phyloP scores from a whole-genome alignment of 2,329 filamentous ascomycete genomes.

The Cryoendolithus antarcticus region DNA sequence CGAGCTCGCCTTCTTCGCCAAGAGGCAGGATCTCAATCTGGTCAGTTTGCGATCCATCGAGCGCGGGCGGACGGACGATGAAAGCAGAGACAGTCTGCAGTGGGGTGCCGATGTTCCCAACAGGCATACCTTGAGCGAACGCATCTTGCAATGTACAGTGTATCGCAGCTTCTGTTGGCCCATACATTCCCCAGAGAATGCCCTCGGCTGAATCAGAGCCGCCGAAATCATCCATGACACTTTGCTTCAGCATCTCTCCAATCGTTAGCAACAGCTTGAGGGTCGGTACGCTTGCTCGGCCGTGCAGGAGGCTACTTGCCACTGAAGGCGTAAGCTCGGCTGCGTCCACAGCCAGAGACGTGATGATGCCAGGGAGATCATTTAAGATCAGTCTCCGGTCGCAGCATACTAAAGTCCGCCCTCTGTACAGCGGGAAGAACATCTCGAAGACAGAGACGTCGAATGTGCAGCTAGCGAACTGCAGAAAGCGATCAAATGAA shows the following conservation, averaged over 20 bases:
- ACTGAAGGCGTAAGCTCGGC: constrained; percentile 86
- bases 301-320: constrained; percentile 60
- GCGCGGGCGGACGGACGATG: constrained; percentile 42
- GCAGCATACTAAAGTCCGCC: constrained; percentile 60
- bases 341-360: constrained; percentile 58
- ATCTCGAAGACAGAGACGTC: constrained; percentile 93
- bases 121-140: constrained; percentile 44
- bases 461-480: constrained; percentile 86
- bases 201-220: constrained; percentile 39
- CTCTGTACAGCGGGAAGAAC: constrained; percentile 72
- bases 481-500: constrained; percentile 64
- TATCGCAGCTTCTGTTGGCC: constrained; percentile 82
- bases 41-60: constrained; percentile 2
- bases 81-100: constrained; percentile 73
- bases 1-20: constrained; percentile 66
- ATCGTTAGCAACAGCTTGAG: constrained; percentile 70
- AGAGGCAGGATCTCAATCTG: constrained; percentile 41
- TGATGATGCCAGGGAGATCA: constrained; percentile 58
- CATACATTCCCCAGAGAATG: constrained; percentile 86
- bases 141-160: constrained; percentile 68
- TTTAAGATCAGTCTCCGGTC: constrained; percentile 58
- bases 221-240: constrained; percentile 70
- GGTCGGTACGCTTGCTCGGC: constrained; percentile 52
- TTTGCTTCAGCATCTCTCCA: constrained; percentile 77
- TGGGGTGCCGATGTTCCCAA: constrained; percentile 63